These are phyloP conservation scores for Diplodia corticola DNA, from an alignment of 2,329 filamentous ascomycete species.

Conservation along the genomic window DNA sequence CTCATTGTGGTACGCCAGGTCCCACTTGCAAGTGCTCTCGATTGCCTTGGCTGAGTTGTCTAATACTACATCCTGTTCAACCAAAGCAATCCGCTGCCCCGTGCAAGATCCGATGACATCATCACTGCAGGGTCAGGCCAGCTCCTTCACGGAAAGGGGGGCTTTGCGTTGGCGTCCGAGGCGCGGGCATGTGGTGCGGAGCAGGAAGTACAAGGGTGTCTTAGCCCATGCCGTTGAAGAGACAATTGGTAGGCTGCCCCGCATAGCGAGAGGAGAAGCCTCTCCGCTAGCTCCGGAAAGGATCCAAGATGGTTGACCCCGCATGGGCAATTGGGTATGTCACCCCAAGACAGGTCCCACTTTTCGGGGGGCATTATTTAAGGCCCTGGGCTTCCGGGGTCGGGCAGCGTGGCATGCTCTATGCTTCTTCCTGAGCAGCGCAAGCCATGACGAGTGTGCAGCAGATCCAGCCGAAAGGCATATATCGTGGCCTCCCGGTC, in stretches of 20 bases:
- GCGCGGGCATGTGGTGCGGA: not conserved
- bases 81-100: not conserved
- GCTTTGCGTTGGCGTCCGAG: not conserved
- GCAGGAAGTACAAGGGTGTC: not conserved
- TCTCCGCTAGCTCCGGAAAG: not conserved
- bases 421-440: not conserved
- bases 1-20: not conserved
- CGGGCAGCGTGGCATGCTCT: too few relatives aligned
- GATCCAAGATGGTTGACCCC: conserved; percentile 8
- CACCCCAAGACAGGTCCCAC: not conserved
- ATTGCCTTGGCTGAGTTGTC: not conserved
- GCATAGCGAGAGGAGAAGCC: not conserved
- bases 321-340: not conserved
- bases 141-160: not conserved
- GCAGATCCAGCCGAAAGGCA: conserved; percentile 39
- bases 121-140: not conserved
- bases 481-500: conserved; percentile 53
- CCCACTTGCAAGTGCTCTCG: too few relatives aligned
- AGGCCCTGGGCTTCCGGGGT: not conserved
- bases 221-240: not conserved
- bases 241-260: not conserved
- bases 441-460: conserved; percentile 1
- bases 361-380: not conserved
- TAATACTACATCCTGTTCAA: not conserved
- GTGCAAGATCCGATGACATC: not conserved